phyloP scores from a whole-genome alignment of 2,329 filamentous ascomycete species.

The Mollisia scopiformis region DNA sequence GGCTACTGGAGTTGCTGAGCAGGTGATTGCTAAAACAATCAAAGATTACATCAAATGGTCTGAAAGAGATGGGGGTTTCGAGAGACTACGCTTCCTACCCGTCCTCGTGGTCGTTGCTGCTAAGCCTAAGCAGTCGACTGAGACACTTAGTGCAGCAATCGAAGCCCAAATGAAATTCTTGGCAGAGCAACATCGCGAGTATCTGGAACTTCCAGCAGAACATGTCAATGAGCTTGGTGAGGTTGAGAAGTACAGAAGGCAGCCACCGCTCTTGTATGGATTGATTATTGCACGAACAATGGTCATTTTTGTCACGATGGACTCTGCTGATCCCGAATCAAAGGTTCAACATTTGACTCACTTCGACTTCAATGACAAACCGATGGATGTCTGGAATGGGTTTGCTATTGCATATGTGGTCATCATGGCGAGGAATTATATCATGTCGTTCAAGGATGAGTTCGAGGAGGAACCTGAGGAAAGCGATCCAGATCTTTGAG shows the following conservation, averaged over 20 bases:
- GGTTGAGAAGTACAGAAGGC: slow-evolving; percentile 26
- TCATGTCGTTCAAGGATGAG: slow-evolving; percentile 34
- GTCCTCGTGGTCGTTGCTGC: slow-evolving; percentile 29
- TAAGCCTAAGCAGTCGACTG: slow-evolving; percentile 20
- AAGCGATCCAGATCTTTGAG: slow-evolving; percentile 29
- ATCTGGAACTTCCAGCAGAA: slow-evolving; percentile 21
- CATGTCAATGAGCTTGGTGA: slow-evolving; percentile 24
- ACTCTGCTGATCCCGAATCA: slow-evolving; percentile 32
- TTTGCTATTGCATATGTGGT: slow-evolving; percentile 37
- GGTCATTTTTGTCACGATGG: slow-evolving; percentile 35
- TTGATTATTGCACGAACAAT: slow-evolving; percentile 34
- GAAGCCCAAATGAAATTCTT: slow-evolving; percentile 33
- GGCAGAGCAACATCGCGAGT: slow-evolving; percentile 30
- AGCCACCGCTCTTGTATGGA: slow-evolving; percentile 38
- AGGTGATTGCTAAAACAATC: slow-evolving; percentile 33
- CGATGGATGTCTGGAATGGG: slow-evolving; percentile 39
- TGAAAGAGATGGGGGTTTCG: slow-evolving; percentile 37
- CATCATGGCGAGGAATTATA: slow-evolving; percentile 35
- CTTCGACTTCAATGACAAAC: slow-evolving; percentile 34
- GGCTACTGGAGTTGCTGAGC: slow-evolving; percentile 22
- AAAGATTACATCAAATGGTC: slow-evolving; percentile 38
- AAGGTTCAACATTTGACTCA: slow-evolving; percentile 29
- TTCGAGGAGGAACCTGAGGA: slow-evolving; percentile 26
- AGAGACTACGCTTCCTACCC: slow-evolving; percentile 34
- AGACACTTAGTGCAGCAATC: slow-evolving; percentile 26